A percentile compares a stretch with the other conserved stretches of the same genome.
phyloP scores from a whole-genome alignment of 768 basidiomycete species.

The Coprinellus aureogranulatus region DNA sequence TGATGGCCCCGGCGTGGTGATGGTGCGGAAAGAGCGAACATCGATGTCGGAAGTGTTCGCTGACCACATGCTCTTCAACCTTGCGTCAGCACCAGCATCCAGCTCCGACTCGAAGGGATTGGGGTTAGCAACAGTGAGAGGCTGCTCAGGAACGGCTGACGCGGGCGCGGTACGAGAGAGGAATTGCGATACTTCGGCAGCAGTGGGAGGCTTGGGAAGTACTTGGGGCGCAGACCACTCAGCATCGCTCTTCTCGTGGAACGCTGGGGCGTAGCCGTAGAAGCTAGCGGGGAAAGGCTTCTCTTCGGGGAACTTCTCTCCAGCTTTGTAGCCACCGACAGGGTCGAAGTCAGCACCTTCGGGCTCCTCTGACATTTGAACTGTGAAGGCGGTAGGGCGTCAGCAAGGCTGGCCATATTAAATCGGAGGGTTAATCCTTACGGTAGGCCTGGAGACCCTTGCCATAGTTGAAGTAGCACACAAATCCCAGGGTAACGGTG shows the following conservation, averaged over 20 bases:
- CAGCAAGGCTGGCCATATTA: no score
- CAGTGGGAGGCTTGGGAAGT: no score
- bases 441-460: constrained; percentile 53
- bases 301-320: neutral
- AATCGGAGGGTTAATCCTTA: constrained; percentile 22
- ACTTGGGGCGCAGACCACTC: no score
- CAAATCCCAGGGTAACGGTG: constrained; percentile 39
- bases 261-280: no score
- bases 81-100: neutral
- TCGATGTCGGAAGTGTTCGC: neutral
- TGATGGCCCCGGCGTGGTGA: no score
- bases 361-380: constrained; percentile 1
- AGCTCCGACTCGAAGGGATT: neutral
- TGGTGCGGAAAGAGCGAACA: no score
- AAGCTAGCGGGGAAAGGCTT: neutral
- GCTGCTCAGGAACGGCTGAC: no score
- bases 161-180: neutral
- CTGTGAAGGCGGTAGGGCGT: neutral
- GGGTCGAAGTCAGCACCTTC: constrained; percentile 8
- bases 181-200: neutral
- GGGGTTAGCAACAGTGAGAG: neutral
- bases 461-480: constrained; percentile 55
- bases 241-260: no score
- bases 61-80: neutral
- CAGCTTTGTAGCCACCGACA: neutral